phyloP scores from a whole-genome alignment of 306 rosid species.

The Lagenaria siceraria region DNA sequence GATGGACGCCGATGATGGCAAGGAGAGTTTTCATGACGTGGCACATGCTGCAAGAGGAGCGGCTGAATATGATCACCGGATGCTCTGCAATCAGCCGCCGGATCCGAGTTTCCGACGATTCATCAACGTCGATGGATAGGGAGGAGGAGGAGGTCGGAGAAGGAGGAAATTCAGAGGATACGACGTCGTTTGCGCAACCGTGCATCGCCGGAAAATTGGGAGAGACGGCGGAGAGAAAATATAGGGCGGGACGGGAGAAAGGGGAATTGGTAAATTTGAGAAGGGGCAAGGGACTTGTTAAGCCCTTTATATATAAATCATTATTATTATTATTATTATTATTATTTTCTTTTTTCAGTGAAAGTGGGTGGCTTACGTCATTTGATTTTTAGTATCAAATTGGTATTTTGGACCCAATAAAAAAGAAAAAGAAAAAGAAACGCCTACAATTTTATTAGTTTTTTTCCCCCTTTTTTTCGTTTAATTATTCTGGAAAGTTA shows the following conservation, averaged over 20 bases:
- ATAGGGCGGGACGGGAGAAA: constrained; percentile 10
- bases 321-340: too few relatives aligned
- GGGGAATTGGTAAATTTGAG: neutral
- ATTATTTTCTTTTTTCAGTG: neutral
- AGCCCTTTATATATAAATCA: neutral
- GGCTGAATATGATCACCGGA: constrained; percentile 83
- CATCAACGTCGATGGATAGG: constrained; percentile 71
- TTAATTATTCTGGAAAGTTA: neutral
- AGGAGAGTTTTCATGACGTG: constrained; percentile 97
- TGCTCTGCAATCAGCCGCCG: constrained; percentile 78
- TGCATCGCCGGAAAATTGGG: constrained; percentile 57
- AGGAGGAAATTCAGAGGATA: constrained; percentile 31
- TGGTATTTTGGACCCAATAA: neutral
- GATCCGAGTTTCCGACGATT: constrained; percentile 64
- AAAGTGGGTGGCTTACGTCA: neutral
- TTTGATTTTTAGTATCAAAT: neutral
- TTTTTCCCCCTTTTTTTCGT: neutral
- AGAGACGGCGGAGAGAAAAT: neutral
- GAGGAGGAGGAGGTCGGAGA: constrained; percentile 19
- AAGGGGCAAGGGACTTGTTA: neutral
- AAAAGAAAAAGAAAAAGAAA: neutral
- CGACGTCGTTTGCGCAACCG: constrained; percentile 46
- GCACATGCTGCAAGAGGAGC: constrained; percentile 92
- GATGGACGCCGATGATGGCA: constrained; percentile 75
- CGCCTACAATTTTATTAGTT: neutral